A percentile compares a stretch with the other conserved stretches of the same genome.
phyloP scores from a whole-genome alignment of 345 rosid genomes.

The rapeseed (Brassica napus) region DNA sequence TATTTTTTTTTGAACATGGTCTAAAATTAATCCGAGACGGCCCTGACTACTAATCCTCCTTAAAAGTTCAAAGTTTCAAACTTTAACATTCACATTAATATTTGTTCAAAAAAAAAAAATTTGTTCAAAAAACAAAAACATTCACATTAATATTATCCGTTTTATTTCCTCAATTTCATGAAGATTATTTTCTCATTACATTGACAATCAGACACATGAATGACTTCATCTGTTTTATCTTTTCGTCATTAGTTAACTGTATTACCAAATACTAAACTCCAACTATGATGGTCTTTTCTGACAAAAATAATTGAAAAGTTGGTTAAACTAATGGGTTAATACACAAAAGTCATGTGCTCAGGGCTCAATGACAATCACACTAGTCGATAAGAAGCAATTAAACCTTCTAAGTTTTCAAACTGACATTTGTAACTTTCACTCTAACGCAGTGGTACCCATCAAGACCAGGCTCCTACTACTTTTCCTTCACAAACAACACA shows the following conservation, averaged over 20 bases:
- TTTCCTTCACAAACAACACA: slow-evolving; percentile 72
- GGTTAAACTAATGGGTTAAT: not conserved
- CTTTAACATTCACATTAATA: not conserved
- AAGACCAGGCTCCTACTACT: slow-evolving; percentile 85
- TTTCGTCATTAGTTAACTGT: not conserved
- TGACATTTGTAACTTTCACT: not conserved
- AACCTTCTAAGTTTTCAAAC: not conserved
- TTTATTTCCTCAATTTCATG: not conserved
- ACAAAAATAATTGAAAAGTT: slow-evolving; percentile 11
- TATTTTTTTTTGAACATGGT: no score
- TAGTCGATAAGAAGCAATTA: slow-evolving; percentile 2
- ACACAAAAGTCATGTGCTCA: slow-evolving; percentile 11
- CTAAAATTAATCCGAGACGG: no score
- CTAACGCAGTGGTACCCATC: slow-evolving; percentile 81
- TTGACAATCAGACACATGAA: not conserved
- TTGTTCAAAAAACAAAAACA: no score
- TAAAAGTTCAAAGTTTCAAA: not conserved
- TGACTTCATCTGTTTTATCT: not conserved
- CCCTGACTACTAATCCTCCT: not conserved
- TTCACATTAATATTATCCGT: not conserved
- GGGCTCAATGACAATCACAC: slow-evolving; percentile 14
- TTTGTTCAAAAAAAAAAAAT: no score
- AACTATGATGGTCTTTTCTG: not conserved
- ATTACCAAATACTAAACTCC: not conserved
- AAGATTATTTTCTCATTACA: not conserved